Evolutionary conservation across 768 basidiomycete species (phyloP), one percentile per base, ranked within the genome.

Genomic region (Lactifluus subvellereus): DNA sequence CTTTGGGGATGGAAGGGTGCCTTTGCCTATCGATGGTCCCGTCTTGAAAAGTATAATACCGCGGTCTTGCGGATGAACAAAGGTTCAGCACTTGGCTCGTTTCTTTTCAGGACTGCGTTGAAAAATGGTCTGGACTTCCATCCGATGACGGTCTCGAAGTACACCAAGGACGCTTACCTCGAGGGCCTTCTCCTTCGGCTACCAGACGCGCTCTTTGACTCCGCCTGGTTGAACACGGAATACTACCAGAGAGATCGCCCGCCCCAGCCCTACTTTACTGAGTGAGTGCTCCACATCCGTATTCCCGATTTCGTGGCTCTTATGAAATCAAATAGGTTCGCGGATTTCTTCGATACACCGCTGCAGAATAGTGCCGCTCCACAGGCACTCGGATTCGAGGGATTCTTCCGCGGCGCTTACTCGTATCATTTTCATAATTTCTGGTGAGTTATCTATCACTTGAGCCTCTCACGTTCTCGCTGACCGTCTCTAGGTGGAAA

Each of bases 341-440:
- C 80, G 33, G 87, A 95, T 67, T 92, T 96, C 74, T 96, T 96
- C 73, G 85, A 91, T 61, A 90, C 91, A 0, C 91, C 92, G 8
- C 69, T 77, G 10, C 78, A 81, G 59, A 81, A 81, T 54, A 86
- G 88, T 66, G 94, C 91, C 2, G 89, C 88, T 9, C 91, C 96
- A 6, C 85, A 89, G 68, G 90, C 89, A 14, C 77, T 93, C 16
- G 97, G 97, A 9, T 91, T 98, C 67, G 88, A 94, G 68, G 94
- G 93, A 10, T 99, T 98, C 80, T 99, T 95, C 82, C 85, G 84
- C 62, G 97, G 96, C 6, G 91, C 96, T 5, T 98, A 86, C 72
- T 94, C 91, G 1, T 98, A 98, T 73, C 94, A 98, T 74, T 98
- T 89, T 76, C 95, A 98, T 72, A 95, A 94, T 72, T 91, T 84